A percentile compares a stretch with the other conserved stretches of the same genome.
These are phyloP conservation scores for Quercus cerris DNA, from an alignment of 306 rosid species.

Conservation along the genomic window DNA sequence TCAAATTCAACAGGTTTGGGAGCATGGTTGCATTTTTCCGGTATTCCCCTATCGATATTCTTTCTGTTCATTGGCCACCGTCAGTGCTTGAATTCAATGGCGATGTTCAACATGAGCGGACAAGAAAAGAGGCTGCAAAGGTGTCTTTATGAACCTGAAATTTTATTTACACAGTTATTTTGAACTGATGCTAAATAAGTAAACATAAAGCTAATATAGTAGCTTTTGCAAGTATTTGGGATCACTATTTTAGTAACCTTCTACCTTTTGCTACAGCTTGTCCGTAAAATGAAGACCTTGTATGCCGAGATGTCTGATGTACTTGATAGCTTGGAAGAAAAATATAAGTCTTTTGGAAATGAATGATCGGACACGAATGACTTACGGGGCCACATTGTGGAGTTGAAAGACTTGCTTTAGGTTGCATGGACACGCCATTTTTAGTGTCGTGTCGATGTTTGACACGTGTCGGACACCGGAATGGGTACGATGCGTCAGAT, in stretches of 20 bases:
- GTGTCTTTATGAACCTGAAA: conserved; percentile 44
- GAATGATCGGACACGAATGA: conserved; percentile 44
- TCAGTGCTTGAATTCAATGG: conserved; percentile 72
- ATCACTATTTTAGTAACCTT: conserved; percentile 14
- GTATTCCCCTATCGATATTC: conserved; percentile 85
- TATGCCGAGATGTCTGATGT: conserved; percentile 71
- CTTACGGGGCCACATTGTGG: conserved; percentile 50
- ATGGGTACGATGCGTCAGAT: too few relatives aligned
- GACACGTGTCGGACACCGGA: too few relatives aligned
- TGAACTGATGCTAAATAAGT: conserved; percentile 5
- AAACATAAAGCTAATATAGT: not conserved
- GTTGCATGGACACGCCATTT: too few relatives aligned
- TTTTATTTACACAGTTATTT: conserved; percentile 18
- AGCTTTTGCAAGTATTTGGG: not conserved
- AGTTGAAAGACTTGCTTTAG: conserved; percentile 61
- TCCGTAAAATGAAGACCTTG: conserved; percentile 64
- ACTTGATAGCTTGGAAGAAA: conserved; percentile 61
- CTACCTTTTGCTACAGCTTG: conserved; percentile 44
- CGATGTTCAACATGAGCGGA: conserved; percentile 65
- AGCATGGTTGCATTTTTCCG: conserved; percentile 92
- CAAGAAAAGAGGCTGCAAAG: conserved; percentile 76
- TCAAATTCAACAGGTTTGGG: conserved; percentile 69
- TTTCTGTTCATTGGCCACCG: conserved; percentile 83
- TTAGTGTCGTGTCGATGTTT: too few relatives aligned
- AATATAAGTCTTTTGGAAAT: conserved; percentile 33